A percentile compares a stretch with the other conserved stretches of the same genome.
These are phyloP conservation scores for Phytophthora tentaculata DNA, from an alignment of 352 stramenopile genomes.

Conservation along the genomic window DNA sequence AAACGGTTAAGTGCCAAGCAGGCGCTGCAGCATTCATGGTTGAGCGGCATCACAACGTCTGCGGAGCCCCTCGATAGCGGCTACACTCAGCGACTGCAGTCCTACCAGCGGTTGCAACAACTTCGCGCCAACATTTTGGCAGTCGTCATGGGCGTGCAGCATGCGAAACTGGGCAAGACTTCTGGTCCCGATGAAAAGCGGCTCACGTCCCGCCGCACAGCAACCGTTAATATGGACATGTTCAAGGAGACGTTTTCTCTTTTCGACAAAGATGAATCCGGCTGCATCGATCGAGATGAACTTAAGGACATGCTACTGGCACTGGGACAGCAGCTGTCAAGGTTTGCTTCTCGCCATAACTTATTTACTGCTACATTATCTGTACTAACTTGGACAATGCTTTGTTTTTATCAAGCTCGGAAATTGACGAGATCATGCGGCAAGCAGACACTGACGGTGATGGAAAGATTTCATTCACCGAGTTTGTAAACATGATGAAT, in stretches of 20 bases:
- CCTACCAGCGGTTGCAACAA: constrained; percentile 74
- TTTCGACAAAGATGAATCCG: constrained; percentile 81
- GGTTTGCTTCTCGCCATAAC: constrained; percentile 32
- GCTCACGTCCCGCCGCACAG: constrained; percentile 37
- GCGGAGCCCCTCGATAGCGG: constrained; percentile 55
- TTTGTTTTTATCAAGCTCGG: constrained; percentile 36
- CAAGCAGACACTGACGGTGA: constrained; percentile 73
- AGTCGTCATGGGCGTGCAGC: constrained; percentile 74
- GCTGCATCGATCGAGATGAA: constrained; percentile 70
- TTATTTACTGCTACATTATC: not conserved
- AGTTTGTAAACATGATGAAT: constrained; percentile 86
- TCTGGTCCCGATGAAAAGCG: constrained; percentile 15
- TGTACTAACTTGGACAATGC: not conserved
- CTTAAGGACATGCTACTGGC: constrained; percentile 56
- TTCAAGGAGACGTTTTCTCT: constrained; percentile 79
- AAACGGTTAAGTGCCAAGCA: constrained; percentile 63
- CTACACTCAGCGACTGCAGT: constrained; percentile 55
- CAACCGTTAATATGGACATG: constrained; percentile 83
- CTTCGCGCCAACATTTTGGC: constrained; percentile 79
- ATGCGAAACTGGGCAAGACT: constrained; percentile 54
- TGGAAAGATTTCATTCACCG: constrained; percentile 76
- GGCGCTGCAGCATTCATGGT: constrained; percentile 67
- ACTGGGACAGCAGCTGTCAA: constrained; percentile 61
- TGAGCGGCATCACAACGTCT: constrained; percentile 50
- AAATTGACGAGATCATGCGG: constrained; percentile 74